Conservation (phyloP, 345 rosid species). For the Carallia pectinifolia region DNA sequence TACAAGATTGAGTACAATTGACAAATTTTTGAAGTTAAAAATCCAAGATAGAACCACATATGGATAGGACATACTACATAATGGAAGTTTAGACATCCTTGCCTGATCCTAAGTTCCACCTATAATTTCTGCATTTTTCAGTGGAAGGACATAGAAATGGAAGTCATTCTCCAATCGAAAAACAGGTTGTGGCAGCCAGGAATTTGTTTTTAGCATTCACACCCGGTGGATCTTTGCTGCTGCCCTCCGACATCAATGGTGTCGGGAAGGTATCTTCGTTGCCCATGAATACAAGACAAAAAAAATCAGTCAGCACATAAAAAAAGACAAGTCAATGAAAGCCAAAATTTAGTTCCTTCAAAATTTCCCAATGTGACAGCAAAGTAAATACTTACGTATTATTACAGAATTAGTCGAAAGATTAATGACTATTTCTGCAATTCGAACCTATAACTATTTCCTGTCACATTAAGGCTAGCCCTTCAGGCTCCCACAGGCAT, state of each 20-base stretch:
- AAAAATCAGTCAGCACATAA: not conserved
- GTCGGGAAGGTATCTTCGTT: slow-evolving; percentile 65
- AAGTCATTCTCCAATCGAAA: not conserved
- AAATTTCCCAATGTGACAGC: no score
- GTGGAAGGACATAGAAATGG: not conserved
- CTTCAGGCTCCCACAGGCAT: no score
- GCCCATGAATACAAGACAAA: slow-evolving; percentile 17
- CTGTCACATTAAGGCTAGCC: no score
- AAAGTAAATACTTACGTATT: no score
- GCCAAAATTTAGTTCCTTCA: not conserved
- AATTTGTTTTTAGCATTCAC: slow-evolving; percentile 50
- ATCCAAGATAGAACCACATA: not conserved
- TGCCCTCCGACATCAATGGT: slow-evolving; percentile 68
- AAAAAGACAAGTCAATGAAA: not conserved
- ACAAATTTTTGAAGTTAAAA: not conserved
- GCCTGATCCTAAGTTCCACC: not conserved
- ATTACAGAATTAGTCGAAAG: no score
- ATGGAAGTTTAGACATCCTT: not conserved
- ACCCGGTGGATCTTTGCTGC: slow-evolving; percentile 67
- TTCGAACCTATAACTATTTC: no score
- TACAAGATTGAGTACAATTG: not conserved
- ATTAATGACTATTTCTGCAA: no score
- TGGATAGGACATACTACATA: not conserved
- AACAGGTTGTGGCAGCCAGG: not conserved
- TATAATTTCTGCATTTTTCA: not conserved